Evolutionary conservation across 2,329 filamentous ascomycete genomes (phyloP).

Genomic region (Alternaria gansuensis): DNA sequence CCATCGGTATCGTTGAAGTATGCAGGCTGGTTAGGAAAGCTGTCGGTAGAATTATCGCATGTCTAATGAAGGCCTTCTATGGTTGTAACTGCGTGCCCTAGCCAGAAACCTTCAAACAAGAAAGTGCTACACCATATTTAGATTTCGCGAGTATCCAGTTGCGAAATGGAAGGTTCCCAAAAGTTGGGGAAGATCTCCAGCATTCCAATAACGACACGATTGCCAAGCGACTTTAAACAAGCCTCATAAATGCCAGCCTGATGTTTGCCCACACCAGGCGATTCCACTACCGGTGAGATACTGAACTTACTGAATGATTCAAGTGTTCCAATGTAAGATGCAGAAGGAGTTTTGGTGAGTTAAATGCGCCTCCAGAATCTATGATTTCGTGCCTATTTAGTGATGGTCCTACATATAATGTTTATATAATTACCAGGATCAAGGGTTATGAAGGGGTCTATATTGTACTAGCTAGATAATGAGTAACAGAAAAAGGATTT

Average conservation of each 20-base stretch:
- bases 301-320: conserved; percentile 60
- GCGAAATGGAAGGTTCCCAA: conserved; percentile 31
- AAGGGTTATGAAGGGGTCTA: no score
- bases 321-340: conserved; percentile 66
- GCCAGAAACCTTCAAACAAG: background rate
- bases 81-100: background rate
- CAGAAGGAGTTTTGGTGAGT: conserved; percentile 70
- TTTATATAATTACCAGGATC: no score
- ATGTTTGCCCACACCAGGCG: conserved; percentile 4
- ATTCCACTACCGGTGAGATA: conserved; percentile 58
- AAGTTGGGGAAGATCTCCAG: conserved; percentile 26
- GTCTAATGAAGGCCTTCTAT: background rate
- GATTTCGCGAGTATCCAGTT: conserved; percentile 36
- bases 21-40: background rate
- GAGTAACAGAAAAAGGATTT: no score
- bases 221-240: background rate
- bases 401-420: no score
- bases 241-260: background rate
- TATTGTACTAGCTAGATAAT: no score
- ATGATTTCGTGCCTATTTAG: conserved; percentile 31
- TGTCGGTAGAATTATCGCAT: background rate
- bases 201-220: background rate
- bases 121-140: conserved; percentile 33
- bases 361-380: conserved; percentile 61
- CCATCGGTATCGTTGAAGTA: conserved; percentile 20